These are phyloP conservation scores for bread wheat (Triticum aestivum) DNA, from an alignment of 176 grass and related monocot species.

Conservation along the genomic window DNA sequence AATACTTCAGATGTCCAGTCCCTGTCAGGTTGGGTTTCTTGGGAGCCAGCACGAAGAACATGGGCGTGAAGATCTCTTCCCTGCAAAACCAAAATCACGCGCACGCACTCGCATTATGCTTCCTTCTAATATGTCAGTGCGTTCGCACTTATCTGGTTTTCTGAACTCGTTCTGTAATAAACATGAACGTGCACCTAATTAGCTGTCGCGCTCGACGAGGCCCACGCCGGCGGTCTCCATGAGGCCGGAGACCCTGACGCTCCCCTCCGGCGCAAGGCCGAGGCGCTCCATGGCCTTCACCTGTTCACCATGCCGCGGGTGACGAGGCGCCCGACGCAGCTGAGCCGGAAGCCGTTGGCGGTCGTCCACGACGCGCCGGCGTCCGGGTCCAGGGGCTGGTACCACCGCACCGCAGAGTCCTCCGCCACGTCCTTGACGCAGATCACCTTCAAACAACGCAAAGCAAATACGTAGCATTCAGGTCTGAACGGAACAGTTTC, in stretches of 20 bases:
- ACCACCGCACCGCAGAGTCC: conserved; percentile 39
- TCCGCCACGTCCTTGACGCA: conserved; percentile 32
- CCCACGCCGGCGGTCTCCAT: conserved; percentile 33
- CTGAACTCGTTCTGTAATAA: too few relatives aligned
- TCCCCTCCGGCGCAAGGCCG: conserved; percentile 35
- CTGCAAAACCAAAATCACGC: conserved; percentile 25
- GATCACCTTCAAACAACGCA: conserved; percentile 24
- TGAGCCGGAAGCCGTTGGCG: conserved; percentile 19
- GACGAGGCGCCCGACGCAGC: conserved; percentile 34
- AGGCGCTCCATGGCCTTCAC: conserved; percentile 28
- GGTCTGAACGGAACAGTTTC: too few relatives aligned
- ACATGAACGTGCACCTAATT: not conserved
- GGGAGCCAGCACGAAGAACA: not conserved
- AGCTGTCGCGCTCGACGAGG: conserved; percentile 34
- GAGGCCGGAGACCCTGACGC: conserved; percentile 24
- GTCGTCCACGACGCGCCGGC: conserved; percentile 13
- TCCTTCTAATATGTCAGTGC: too few relatives aligned
- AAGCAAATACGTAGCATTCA: too few relatives aligned
- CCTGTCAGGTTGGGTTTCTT: not conserved
- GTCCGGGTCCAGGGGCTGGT: conserved; percentile 38
- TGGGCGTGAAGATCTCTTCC: not conserved
- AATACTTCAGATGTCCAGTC: too few relatives aligned
- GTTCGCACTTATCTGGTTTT: too few relatives aligned
- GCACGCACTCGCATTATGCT: not conserved
- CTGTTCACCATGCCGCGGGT: conserved; percentile 25